Evolutionary conservation across 257 asterid species (phyloP).

Genomic region (Forsythia viridissima): DNA sequence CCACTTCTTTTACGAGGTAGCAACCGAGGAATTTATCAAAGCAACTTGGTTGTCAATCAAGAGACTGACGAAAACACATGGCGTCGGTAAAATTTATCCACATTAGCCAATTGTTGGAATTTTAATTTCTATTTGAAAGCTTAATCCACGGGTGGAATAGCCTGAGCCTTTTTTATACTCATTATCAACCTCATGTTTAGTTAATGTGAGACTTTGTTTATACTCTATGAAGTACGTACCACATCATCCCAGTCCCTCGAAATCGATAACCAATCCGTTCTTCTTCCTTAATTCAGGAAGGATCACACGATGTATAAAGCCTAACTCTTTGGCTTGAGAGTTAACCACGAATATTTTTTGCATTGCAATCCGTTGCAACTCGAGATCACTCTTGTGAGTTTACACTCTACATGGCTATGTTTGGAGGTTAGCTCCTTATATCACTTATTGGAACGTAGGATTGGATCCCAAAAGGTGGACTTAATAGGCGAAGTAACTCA

Average conservation of each 20-base stretch:
- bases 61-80: too few species aligned
- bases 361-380: background rate
- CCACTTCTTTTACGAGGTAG: too few species aligned
- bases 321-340: background rate
- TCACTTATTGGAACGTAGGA: too few species aligned
- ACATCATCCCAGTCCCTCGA: too few species aligned
- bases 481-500: too few species aligned
- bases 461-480: too few species aligned
- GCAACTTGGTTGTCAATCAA: background rate
- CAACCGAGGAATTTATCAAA: too few species aligned
- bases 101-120: too few species aligned
- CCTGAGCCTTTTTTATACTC: background rate
- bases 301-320: background rate
- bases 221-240: background rate
- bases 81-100: background rate
- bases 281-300: background rate
- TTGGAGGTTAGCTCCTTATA: background rate
- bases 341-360: background rate
- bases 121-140: too few species aligned
- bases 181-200: background rate
- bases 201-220: background rate
- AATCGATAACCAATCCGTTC: background rate
- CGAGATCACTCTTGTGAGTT: background rate
- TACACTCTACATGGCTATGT: background rate
- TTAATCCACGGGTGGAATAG: too few species aligned